Base-by-base conservation (phyloP, 306 rosid species). In the Rubus parviflorus region DNA sequence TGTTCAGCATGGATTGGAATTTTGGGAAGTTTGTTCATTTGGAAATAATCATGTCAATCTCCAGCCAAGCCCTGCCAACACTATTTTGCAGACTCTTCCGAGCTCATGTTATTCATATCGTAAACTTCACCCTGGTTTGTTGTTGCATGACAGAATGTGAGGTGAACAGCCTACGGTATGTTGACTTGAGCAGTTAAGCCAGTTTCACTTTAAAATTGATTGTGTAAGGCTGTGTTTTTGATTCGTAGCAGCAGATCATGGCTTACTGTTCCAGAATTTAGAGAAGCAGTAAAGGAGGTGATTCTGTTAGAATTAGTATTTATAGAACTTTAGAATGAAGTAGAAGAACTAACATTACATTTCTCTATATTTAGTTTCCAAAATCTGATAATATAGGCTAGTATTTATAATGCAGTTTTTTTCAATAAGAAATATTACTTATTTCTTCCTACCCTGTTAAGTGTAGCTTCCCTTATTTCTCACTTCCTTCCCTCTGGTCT, bases 1-100 rank as follows among this genome's bases (percentile, higher is more conserved):
- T 89, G 91, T 85, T 80, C 88, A 75, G 83, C 85, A 77, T 82
- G 88, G 82, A 79, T 74, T 86, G 91, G 87, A 80, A 81, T 53
- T 13, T 73, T 82, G 81, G 83, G 75, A 80, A 78, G 82, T 83
- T 81, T 88, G 85, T 84, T 75, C 86, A 70, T 81, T 83, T 83
- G 96, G 78, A 81, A 72, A 47, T 57, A 41, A 66, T 70, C 67
- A 77, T 64, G 61, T 63, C 80, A 72, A 72, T 78, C 85, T 75
- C 64, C 83, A 75, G 78, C 82, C 75, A 73, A 82, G 86, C 83
- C 86, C 75, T 72, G 25, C 74, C 90, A 79, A 66, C 77, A 41
- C 79, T 83, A 82, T 76, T 67, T 77, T 78, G 88, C 87, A 81
- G 91, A 73, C 79, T 84, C 82, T 85, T 72, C 84, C 84, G 81